Evolutionary conservation across 306 rosid species (phyloP).

Genomic region (Vigna unguiculata): DNA sequence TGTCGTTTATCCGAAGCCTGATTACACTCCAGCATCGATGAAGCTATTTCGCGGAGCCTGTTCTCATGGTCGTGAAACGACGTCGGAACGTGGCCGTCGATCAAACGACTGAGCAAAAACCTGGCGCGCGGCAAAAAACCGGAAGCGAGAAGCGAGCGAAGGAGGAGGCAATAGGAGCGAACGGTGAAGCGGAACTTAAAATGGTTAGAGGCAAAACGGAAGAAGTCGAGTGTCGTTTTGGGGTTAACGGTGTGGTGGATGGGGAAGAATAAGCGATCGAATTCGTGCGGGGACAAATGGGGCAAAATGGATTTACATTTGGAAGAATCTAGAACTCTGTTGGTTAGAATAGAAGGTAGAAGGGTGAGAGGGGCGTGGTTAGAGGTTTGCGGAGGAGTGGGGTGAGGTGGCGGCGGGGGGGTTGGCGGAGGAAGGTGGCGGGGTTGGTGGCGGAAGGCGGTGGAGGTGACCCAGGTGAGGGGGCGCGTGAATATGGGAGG

Average conservation of each 20-base stretch:
- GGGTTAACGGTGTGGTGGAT: slow-evolving; percentile 55
- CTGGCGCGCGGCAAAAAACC: slow-evolving; percentile 58
- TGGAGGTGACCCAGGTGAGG: slow-evolving; percentile 53
- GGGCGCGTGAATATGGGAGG: slow-evolving; percentile 50
- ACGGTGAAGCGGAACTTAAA: slow-evolving; percentile 63
- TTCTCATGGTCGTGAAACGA: slow-evolving; percentile 36
- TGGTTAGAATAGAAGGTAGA: slow-evolving; percentile 63
- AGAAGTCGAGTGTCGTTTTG: slow-evolving; percentile 63
- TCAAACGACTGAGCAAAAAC: slow-evolving; percentile 58
- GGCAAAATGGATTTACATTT: slow-evolving; percentile 59
- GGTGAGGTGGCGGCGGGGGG: slow-evolving; percentile 40
- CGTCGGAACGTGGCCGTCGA: slow-evolving; percentile 56
- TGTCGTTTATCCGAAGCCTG: slow-evolving; percentile 1
- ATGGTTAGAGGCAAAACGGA: slow-evolving; percentile 55
- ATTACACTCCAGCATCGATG: slow-evolving; percentile 51
- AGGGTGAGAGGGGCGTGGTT: slow-evolving; percentile 13
- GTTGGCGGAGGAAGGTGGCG: slow-evolving; percentile 44
- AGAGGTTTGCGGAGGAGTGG: slow-evolving; percentile 37
- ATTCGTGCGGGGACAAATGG: slow-evolving; percentile 62
- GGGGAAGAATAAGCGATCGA: slow-evolving; percentile 60
- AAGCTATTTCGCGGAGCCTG: slow-evolving; percentile 54
- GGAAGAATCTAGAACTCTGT: slow-evolving; percentile 60
- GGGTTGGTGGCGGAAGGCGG: slow-evolving; percentile 31
- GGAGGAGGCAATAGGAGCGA: slow-evolving; percentile 67
- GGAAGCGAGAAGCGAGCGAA: slow-evolving; percentile 63